These are phyloP conservation scores for Pyricularia pennisetigena DNA, from an alignment of 2,329 filamentous ascomycete genomes.

Conservation along the genomic window DNA sequence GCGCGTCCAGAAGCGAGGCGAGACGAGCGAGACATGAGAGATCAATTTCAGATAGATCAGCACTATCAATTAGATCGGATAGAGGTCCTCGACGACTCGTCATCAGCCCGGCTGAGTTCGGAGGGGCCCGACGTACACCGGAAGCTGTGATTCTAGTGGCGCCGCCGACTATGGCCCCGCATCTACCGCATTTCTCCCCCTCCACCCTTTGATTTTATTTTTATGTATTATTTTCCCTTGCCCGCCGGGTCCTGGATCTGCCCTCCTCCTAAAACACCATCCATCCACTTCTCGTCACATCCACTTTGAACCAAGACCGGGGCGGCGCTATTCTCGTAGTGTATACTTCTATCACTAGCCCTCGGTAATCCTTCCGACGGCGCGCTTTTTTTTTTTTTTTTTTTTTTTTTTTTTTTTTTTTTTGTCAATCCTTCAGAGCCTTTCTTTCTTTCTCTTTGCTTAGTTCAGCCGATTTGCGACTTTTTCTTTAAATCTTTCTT, in stretches of 20 bases:
- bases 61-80: background rate
- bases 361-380: background rate
- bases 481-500: background rate
- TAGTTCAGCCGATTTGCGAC: background rate
- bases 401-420: background rate
- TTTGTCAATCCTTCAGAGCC: background rate
- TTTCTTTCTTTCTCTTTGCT: background rate
- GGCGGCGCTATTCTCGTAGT: background rate
- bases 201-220: background rate
- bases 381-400: background rate
- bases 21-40: background rate
- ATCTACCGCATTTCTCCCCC: background rate
- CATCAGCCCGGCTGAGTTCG: background rate
- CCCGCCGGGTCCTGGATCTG: background rate
- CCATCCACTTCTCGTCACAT: conserved; percentile 1
- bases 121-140: background rate
- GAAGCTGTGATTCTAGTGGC: background rate
- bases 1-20: background rate
- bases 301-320: background rate
- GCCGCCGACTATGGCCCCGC: background rate
- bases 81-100: background rate
- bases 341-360: background rate
- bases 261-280: background rate
- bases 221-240: background rate
- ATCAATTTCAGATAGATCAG: background rate